Base-by-base conservation (phyloP, 768 basidiomycete genomes). In the Dictyophora rubrovolvata region DNA sequence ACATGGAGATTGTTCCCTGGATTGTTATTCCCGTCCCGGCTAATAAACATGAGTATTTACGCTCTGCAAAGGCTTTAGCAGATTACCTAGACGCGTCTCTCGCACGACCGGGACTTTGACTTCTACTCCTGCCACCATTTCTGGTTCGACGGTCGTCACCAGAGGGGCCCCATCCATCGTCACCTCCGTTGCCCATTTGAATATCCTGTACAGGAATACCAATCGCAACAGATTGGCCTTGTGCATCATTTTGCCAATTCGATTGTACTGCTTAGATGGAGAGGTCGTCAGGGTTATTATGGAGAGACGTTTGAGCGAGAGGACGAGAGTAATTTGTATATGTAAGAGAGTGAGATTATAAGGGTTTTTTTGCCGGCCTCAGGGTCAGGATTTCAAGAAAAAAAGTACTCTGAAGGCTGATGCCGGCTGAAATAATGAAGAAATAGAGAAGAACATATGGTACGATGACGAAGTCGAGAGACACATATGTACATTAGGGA, bases 1-100 rank as follows among this genome's bases (percentile, higher is more conserved):
- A 85, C 79, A 69, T 85, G 83, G 28, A 85, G 70, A 71, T 85
- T 85, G 74, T 83, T 85, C 22, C 83, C 83, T 2, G 79, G 77
- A 75, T 84, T 86, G 62, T 65, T 69, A 48, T 73, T 77, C 22
- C 71, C 71, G 1, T 67, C 69, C 28, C 48, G 53, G 48, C 62
- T 65, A 56, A 63, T 63, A 10, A n/a, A 16, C 16, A 11, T 6
- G 59, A 34, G 36, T 59, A 36, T 54, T 11, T 35, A n/a, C 20
- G 42, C 21, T 16, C 7, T 63, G 68, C 59, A 62, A 56, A 60
- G 58, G 59, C 58, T 63, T 58, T 54, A 49, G 73, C 84, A 61
- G 34, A 86, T 85, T 78, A 76, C 75, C 84, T 81, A 48, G 64
- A 67, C 7, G 28, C 28, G 34, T 72, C 71, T 50, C 71, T 69